Evolutionary conservation across 108 stramenopile genomes (phyloP).

Genomic region (Cyclotella kingstonii): DNA sequence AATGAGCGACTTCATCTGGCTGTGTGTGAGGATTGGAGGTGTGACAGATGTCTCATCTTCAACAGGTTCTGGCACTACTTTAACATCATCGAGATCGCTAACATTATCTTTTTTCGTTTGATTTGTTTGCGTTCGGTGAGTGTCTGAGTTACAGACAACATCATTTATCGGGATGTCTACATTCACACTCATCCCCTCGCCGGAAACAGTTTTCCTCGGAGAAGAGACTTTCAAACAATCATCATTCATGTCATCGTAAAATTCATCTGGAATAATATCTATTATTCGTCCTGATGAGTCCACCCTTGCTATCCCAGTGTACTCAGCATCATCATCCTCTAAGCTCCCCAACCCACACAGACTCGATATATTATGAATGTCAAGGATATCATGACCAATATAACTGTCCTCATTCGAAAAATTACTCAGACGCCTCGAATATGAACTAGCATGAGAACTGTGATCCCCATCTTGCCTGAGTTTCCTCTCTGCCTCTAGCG

Average conservation of each 20-base stretch:
- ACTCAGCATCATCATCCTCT: slow-evolving; percentile 24
- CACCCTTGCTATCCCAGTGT: slow-evolving; percentile 15
- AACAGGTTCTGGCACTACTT: slow-evolving; percentile 33
- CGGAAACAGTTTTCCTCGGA: slow-evolving; percentile 29
- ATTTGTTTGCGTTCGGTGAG: neutral
- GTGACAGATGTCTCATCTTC: slow-evolving; percentile 5
- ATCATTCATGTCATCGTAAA: slow-evolving; percentile 12
- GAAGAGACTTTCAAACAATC: slow-evolving; percentile 22
- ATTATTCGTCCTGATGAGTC: slow-evolving; percentile 28
- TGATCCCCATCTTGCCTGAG: neutral
- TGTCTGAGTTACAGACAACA: neutral
- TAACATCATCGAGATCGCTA: slow-evolving; percentile 9
- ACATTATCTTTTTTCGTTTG: slow-evolving; percentile 2
- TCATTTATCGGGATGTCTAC: slow-evolving; percentile 27
- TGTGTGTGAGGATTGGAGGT: slow-evolving; percentile 21
- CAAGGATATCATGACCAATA: neutral
- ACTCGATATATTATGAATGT: neutral
- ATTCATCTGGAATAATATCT: slow-evolving; percentile 18
- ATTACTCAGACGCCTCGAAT: neutral
- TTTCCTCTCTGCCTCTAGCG: slow-evolving; percentile 9
- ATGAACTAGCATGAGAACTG: too few relatives aligned
- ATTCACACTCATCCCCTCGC: slow-evolving; percentile 43
- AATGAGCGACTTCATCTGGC: slow-evolving; percentile 53
- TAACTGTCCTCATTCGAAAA: neutral
- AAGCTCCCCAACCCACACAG: slow-evolving; percentile 35